Percentiles rank a stretch among this genome's conserved stretches.
Conservation (phyloP, 2,329 filamentous ascomycete species). For the Geosmithia putterillii region DNA sequence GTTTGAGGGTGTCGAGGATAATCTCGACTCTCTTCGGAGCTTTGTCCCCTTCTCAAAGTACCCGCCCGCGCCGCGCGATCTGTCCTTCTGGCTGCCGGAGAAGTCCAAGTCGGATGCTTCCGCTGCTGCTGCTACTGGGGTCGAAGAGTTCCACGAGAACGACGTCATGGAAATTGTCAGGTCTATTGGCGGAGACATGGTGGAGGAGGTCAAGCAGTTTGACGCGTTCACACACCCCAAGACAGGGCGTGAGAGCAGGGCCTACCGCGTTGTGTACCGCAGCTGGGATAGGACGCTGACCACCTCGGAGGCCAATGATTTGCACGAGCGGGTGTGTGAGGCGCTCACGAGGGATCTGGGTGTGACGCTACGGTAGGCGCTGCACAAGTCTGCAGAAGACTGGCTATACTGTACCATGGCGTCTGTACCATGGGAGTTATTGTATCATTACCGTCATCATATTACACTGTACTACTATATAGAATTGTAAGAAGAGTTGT, state of each 20-base stretch:
- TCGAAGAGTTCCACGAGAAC: slow-evolving; percentile 69
- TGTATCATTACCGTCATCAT: too few relatives aligned
- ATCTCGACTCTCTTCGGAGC: slow-evolving; percentile 36
- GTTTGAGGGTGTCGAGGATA: slow-evolving; percentile 52
- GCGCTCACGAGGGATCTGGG: slow-evolving; percentile 59
- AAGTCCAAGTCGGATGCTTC: background rate
- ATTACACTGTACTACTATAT: too few relatives aligned
- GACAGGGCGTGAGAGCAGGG: slow-evolving; percentile 71
- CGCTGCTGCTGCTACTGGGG: slow-evolving; percentile 1
- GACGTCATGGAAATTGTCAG: slow-evolving; percentile 95
- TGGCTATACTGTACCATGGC: background rate
- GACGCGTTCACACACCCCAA: slow-evolving; percentile 86
- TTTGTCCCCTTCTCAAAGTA: slow-evolving; percentile 88
- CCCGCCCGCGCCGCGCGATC: slow-evolving; percentile 80
- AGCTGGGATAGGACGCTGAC: slow-evolving; percentile 85
- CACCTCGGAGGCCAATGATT: slow-evolving; percentile 62
- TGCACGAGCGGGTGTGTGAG: slow-evolving; percentile 57
- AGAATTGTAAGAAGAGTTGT: too few relatives aligned
- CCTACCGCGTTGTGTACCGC: slow-evolving; percentile 88
- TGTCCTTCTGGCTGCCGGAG: slow-evolving; percentile 75
- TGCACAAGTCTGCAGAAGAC: background rate
- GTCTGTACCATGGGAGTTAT: too few relatives aligned
- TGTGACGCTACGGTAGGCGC: slow-evolving; percentile 44
- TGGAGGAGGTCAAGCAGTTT: slow-evolving; percentile 75
- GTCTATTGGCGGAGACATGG: slow-evolving; percentile 65